Evolutionary conservation across 768 basidiomycete genomes (phyloP), one percentile per base, ranked within the genome.

Genomic region (Suillus bovinus): DNA sequence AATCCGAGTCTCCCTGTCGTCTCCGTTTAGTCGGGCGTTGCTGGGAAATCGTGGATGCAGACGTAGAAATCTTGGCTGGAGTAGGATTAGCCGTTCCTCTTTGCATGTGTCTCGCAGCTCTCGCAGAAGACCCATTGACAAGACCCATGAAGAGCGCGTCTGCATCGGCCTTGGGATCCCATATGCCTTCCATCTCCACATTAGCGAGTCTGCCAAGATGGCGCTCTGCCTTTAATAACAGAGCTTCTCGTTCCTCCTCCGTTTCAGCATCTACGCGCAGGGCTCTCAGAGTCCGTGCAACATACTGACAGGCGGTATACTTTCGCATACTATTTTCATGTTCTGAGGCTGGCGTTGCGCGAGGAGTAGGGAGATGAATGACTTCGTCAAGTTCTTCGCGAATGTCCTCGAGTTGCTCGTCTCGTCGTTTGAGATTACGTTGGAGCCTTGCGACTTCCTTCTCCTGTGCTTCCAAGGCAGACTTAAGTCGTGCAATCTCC

Each of bases 181-280:
- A 63, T 39, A 63, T 63, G 10, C 62, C 57, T 27, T 63, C 62
- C 58, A 63, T 63, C 58, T 63, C 62, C 55, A 63, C 17, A 60
- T 60, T 49, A 13, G 62, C 62, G 3, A 63, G 59, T 50, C 62
- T 24, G 13, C 46, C 49, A 31, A 63, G 16, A 34, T 63, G 46
- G 14, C 57, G 47, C 57, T 63, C 62, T 50, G 62, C 62, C 39
- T 58, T 58, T 46, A 50, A 34, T 10, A 63, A 8, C 4, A 63
- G 29, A n/a, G 24, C n/a, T 9, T 63, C 58, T 22, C 62, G 62
- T 24, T 59, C 29, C 10, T 47, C 61, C 29, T 50, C 29, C n/a
- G 58, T 50, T 20, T 41, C 16, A 50, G n/a, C 53, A 29, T 36
- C 34, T 16, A 11, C 46, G 10, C 61, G 58, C 38, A 50, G 27